A percentile compares a stretch with the other conserved stretches of the same genome.
These are phyloP conservation scores for Citrus glauca DNA, from an alignment of 345 rosid genomes.

Conservation along the genomic window DNA sequence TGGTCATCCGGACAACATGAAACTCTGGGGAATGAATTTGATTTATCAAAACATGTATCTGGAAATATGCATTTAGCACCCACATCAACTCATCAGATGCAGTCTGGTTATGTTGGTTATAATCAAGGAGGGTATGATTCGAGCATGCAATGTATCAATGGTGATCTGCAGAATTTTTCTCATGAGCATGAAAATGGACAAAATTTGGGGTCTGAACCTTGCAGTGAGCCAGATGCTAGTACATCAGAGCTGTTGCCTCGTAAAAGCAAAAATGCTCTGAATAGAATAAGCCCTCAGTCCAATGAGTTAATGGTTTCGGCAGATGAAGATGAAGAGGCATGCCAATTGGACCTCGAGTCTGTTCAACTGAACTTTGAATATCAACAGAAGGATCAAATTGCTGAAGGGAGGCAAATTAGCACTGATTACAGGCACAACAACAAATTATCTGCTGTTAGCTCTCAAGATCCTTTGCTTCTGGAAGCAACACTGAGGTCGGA, in stretches of 20 bases:
- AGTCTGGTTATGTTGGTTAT: slow-evolving; percentile 31
- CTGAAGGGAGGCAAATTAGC: slow-evolving; percentile 27
- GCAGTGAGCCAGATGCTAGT: slow-evolving; percentile 90
- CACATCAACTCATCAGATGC: slow-evolving; percentile 35
- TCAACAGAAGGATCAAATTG: slow-evolving; percentile 28
- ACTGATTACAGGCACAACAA: slow-evolving; percentile 12
- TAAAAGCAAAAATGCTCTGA: slow-evolving; percentile 40
- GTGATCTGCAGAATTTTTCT: slow-evolving; percentile 22
- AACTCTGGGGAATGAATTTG: slow-evolving; percentile 33
- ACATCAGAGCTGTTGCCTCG: slow-evolving; percentile 70
- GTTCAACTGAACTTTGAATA: slow-evolving; percentile 30
- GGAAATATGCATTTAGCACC: slow-evolving; percentile 43
- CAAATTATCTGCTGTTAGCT: slow-evolving; percentile 22
- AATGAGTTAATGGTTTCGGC: slow-evolving; percentile 46
- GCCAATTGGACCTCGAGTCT: slow-evolving; percentile 46
- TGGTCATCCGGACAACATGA: slow-evolving; percentile 49
- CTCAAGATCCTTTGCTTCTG: slow-evolving; percentile 55
- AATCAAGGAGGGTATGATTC: slow-evolving; percentile 29
- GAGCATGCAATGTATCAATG: slow-evolving; percentile 18
- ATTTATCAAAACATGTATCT: slow-evolving; percentile 27
- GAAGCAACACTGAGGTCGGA: slow-evolving; percentile 87
- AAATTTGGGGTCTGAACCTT: slow-evolving; percentile 63
- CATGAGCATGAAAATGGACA: slow-evolving; percentile 39
- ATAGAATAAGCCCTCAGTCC: slow-evolving; percentile 48
- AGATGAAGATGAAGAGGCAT: slow-evolving; percentile 60